Evolutionary conservation across 73 alveolate genomes (phyloP), one percentile per base, ranked within the genome.

Genomic region (Paramecium biaurelia): DNA sequence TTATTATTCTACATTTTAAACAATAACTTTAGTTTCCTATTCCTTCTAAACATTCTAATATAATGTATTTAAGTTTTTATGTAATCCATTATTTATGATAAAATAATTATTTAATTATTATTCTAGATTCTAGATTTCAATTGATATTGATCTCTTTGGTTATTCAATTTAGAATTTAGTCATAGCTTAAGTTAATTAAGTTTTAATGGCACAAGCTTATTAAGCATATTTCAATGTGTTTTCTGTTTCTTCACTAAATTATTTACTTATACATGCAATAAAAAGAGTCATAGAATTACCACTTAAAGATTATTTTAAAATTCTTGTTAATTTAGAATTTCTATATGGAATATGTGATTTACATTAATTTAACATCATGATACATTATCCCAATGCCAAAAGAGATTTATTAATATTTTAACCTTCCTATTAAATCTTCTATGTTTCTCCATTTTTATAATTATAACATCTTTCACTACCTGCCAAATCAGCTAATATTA

Each of bases 381-480:
- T 97, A 93, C 99, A 98, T 70, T 96, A 92, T 20, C 99, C 99
- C 45, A 97, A 96, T 5, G 99, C 96, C 26, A 96, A 92, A 2
- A 97, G 89, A 43, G 97, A 86, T 85, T 94, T 96, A 92, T 97
- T 97, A 86, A 97, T 97, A 76, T 95, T 95, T 12, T 97, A 98
- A 7, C 99, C 99, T 92, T 96, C 99, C 6, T 93, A 92, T 95
- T 94, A 92, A 59, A 98, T 93, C 79, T 93, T 79, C 20, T 96
- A 96, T 82, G 92, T 85, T 85, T 37, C 45, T 63, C 84, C 84
- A 15, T 95, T 92, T 34, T 92, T 94, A 57, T 97, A 92, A n/a
- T 95, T 86, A 9, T 97, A 95, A 10, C 97, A 97, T 92, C 97
- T 94, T 85, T 96, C 99, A 74, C 96, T 85, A 18, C 99, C 99